Evolutionary conservation across 495 filamentous ascomycete genomes (phyloP).

Genomic region (Halenospora varia): DNA sequence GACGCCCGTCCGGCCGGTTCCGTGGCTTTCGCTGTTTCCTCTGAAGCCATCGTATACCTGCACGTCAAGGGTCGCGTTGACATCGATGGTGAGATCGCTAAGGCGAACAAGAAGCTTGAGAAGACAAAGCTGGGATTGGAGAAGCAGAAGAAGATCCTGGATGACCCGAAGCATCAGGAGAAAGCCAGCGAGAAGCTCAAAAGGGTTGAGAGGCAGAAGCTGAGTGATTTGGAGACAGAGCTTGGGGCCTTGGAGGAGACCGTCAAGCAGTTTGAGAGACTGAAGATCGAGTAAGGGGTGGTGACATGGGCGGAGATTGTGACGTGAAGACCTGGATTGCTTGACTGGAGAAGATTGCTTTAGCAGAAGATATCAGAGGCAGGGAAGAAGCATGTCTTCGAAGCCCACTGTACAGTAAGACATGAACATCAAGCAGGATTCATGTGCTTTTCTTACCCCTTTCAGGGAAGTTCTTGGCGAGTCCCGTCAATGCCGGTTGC

Average conservation of each 20-base stretch:
- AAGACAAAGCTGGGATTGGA: slow-evolving; percentile 44
- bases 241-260: slow-evolving; percentile 49
- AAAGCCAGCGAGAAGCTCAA: slow-evolving; percentile 51
- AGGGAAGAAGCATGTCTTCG: too few relatives aligned
- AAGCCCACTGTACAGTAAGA: too few relatives aligned
- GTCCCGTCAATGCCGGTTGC: too few relatives aligned
- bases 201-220: slow-evolving; percentile 51
- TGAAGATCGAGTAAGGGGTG: slow-evolving; percentile 49
- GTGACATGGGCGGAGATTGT: too few relatives aligned
- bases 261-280: slow-evolving; percentile 43
- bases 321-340: too few relatives aligned
- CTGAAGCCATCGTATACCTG: slow-evolving; percentile 64
- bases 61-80: slow-evolving; percentile 68
- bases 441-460: too few relatives aligned
- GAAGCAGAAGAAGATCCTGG: slow-evolving; percentile 55
- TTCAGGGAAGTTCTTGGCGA: too few relatives aligned
- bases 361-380: too few relatives aligned
- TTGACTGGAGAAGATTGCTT: too few relatives aligned
- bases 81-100: slow-evolving; percentile 58
- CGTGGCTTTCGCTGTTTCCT: slow-evolving; percentile 64
- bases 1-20: slow-evolving; percentile 62
- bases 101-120: slow-evolving; percentile 58
- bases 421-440: too few relatives aligned
- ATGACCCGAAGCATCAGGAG: slow-evolving; percentile 50
- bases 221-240: slow-evolving; percentile 55